Percentiles rank a stretch among this genome's conserved stretches.
These are phyloP conservation scores for Saccharomycopsis sp. DNA, from an alignment of 805 yeast species.

Conservation along the genomic window DNA sequence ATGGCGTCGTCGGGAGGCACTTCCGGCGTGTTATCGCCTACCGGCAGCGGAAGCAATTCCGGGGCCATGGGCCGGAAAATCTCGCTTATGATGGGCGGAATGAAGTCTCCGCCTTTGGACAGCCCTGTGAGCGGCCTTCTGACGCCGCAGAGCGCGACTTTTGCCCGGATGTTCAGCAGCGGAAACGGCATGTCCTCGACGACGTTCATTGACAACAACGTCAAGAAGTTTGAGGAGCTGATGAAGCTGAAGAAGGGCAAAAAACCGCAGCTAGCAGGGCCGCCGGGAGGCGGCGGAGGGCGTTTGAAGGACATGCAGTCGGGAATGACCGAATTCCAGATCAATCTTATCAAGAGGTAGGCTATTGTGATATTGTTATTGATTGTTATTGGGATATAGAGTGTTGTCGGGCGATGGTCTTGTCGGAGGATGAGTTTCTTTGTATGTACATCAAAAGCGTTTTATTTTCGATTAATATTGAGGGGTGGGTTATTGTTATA, in stretches of 20 bases:
- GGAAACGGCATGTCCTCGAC: not conserved
- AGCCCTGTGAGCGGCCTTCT: not conserved
- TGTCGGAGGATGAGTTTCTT: no score
- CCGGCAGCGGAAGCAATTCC: not conserved
- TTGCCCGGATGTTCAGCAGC: not conserved
- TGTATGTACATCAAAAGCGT: no score
- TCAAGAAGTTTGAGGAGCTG: not conserved
- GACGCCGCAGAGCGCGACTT: not conserved
- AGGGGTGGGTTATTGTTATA: no score
- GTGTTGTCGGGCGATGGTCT: no score
- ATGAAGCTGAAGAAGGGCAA: slow-evolving; percentile 1
- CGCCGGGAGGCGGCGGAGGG: no score
- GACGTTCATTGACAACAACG: not conserved
- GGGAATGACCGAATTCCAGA: not conserved
- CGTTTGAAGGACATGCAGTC: not conserved
- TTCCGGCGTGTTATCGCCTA: not conserved
- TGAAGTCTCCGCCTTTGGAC: slow-evolving; percentile 1
- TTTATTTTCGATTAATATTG: no score
- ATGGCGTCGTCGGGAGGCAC: not conserved
- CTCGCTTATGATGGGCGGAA: not conserved
- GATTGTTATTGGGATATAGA: no score
- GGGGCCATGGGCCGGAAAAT: not conserved
- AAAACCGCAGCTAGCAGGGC: not conserved
- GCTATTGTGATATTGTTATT: no score
- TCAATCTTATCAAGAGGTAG: not conserved